These are phyloP conservation scores for Dalbergia cultrata DNA, from an alignment of 306 rosid genomes.

Conservation along the genomic window DNA sequence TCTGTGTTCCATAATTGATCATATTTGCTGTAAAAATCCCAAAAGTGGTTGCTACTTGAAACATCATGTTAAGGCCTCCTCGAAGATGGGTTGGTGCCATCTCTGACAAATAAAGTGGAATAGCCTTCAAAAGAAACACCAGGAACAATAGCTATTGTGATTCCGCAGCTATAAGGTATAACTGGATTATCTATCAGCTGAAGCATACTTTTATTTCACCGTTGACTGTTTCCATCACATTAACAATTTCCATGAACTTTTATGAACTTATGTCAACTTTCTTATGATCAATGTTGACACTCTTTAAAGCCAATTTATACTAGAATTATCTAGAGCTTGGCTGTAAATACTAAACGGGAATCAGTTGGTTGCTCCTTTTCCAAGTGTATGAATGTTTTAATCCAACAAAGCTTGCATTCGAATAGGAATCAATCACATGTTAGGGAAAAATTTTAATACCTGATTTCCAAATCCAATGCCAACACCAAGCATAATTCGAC, in stretches of 20 bases:
- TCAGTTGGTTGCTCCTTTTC: slow-evolving; percentile 12
- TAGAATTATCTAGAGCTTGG: slow-evolving; percentile 11
- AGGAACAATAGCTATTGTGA: slow-evolving; percentile 35
- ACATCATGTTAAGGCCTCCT: slow-evolving; percentile 95
- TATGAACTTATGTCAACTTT: background rate
- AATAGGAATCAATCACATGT: slow-evolving; percentile 12
- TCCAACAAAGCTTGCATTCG: background rate
- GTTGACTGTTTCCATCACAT: slow-evolving; percentile 32
- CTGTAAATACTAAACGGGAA: background rate
- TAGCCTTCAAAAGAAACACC: slow-evolving; percentile 71
- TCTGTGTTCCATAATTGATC: slow-evolving; percentile 87
- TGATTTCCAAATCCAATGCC: slow-evolving; percentile 98
- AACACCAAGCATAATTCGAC: slow-evolving; percentile 92
- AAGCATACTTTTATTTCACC: background rate
- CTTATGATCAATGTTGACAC: slow-evolving; percentile 7
- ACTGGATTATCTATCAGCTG: slow-evolving; percentile 36
- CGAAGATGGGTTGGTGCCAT: slow-evolving; percentile 95
- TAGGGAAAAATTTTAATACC: slow-evolving; percentile 54
- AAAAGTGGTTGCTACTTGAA: slow-evolving; percentile 88
- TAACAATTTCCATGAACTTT: slow-evolving; percentile 42
- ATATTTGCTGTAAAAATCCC: slow-evolving; percentile 93
- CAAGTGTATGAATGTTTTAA: background rate
- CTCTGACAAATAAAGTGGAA: slow-evolving; percentile 92
- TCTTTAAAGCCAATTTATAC: background rate
- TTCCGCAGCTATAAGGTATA: slow-evolving; percentile 37